phyloP scores from a whole-genome alignment of 2,329 filamentous ascomycete species.

The Macrophomina tecta region DNA sequence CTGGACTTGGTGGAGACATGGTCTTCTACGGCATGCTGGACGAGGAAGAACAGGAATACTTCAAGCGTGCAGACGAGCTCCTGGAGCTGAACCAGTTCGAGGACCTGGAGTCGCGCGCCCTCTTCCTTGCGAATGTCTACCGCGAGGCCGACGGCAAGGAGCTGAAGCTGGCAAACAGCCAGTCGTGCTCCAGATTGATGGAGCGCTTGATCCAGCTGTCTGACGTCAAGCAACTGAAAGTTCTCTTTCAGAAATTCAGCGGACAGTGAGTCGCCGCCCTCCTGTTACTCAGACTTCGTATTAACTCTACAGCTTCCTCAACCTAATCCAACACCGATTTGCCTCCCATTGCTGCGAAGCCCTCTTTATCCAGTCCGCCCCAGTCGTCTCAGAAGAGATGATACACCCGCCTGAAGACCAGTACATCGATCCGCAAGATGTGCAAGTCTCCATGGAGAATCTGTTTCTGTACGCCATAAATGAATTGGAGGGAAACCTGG shows the following conservation, averaged over 20 bases:
- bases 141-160: constrained; percentile 89
- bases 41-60: constrained; percentile 94
- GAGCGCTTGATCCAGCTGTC: constrained; percentile 88
- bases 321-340: constrained; percentile 92
- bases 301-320: constrained; percentile 66
- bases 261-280: constrained; percentile 64
- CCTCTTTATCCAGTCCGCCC: constrained; percentile 83
- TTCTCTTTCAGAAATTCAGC: constrained; percentile 81
- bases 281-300: constrained; percentile 26
- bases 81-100: constrained; percentile 89
- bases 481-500: constrained; percentile 85
- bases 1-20: constrained; percentile 58
- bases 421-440: constrained; percentile 53
- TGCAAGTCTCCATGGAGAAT: constrained; percentile 75
- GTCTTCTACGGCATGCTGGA: constrained; percentile 94
- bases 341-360: constrained; percentile 97
- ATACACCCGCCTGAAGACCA: constrained; percentile 53
- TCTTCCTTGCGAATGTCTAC: constrained; percentile 78
- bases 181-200: constrained; percentile 92
- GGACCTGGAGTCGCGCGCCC: constrained; percentile 64
- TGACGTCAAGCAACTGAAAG: constrained; percentile 79
- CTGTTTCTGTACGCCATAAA: constrained; percentile 83
- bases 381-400: constrained; percentile 76
- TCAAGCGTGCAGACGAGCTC: constrained; percentile 85
- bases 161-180: constrained; percentile 92